Evolutionary conservation across 345 rosid species (phyloP), one percentile per base, ranked within the genome.

Genomic region (Lumnitzera littorea): DNA sequence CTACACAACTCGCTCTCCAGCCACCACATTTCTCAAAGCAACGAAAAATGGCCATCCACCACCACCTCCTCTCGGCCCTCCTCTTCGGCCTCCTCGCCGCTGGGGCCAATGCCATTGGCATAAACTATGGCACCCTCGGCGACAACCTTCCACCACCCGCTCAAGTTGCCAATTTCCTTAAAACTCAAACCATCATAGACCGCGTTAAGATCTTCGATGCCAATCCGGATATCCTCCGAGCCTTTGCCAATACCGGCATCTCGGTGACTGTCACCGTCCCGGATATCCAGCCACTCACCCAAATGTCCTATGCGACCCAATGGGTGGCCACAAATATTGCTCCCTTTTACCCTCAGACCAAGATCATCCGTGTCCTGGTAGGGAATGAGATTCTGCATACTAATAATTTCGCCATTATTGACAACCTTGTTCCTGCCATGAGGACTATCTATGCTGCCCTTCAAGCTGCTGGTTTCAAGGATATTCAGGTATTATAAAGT

Each of bases 81-180:
- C 48, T 60, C 56, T 68, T 81, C 75, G 55, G 60, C 72, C 72
- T 76, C 66, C 68, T 79, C 62, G 24, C 72, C 63, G 24, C 72
- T 61, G 43, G 60, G 31, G 48, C 79, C 56, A 50, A 62, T 11
- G 74, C 88, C 72, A 69, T 90, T n/a, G 97, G 97, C 0, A 78
- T 90, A 9, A 90, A 90, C 84, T 90, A 90, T 61, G 97, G 97
- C 4, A 83, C 90, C 17, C 53, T 82, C 3, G 89, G 80, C 9
- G 63, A 83, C 72, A 87, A 90, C 81, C 97, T 90, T 23, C 95
- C 92, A 0, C 76, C 95, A 0, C 95, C 95, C 0, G 13, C 79
- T 2, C 62, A 81, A 53, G 95, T 90, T n/a, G 91, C 97, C 13
- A 76, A 80, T 60, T 87, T 90, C 76, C 46, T 85, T 43, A 75